Evolutionary conservation across 352 stramenopile genomes (phyloP), one percentile per base, ranked within the genome.

Genomic region (Globisporangium cylindrosporum): DNA sequence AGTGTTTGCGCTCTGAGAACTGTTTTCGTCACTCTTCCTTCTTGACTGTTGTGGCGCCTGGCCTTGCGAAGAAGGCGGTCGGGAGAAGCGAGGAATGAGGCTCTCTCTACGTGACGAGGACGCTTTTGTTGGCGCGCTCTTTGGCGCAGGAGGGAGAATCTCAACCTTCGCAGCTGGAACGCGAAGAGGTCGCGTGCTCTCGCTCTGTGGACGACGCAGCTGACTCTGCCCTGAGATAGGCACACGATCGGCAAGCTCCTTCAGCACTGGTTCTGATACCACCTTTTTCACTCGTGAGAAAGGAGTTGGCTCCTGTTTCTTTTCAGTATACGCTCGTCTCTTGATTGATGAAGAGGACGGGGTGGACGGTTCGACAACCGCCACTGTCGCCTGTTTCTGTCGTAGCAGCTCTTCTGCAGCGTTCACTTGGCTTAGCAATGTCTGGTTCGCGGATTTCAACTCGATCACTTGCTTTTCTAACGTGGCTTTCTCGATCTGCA

Each of bases 401-500:
- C 32, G 34, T 58, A 70, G 18, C 34, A 61, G 56, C 12, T 59
- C 48, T 49, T 70, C 65, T 3, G 60, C 60, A 22, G 48, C 51
- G 60, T 14, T 25, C 20, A 64, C 65, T 34, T 58, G 27, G 2
- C 5, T 58, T 22, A 65, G 24, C 5, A 70, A 51, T 41, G 25
- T 54, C 53, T 74, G 27, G 48, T 79, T 80, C 27, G 81, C 73
- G 0, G 55, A 53, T n/a, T 70, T 66, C 1, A 85, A 41, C 24
- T 67, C 70, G 0, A 53, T 14, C 14, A 84, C 73, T 41, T 82
- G 29, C 6, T 73, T 62, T 56, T 73, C 63, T 4, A 84, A 59
- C 22, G 58, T 66, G 2, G 64, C 62, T 59, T 82, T 83, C 43
- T 70, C 65, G 3, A 59, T 36, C 24, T 80, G 65, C 12, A 86